Evolutionary conservation across 2,329 filamentous ascomycete genomes (phyloP).

Genomic region (Penicillium olsonii): DNA sequence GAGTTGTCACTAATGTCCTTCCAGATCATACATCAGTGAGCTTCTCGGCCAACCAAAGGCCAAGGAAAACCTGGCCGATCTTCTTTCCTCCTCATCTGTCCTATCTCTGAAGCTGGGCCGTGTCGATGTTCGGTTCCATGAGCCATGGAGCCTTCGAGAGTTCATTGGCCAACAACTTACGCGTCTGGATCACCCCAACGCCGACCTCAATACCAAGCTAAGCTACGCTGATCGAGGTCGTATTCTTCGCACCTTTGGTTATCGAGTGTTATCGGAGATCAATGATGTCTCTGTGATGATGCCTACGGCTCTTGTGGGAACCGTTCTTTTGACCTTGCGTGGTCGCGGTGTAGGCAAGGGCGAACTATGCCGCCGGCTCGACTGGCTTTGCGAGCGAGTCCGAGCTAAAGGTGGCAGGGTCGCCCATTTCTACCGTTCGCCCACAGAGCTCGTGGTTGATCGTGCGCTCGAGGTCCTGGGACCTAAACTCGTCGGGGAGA

Average conservation of each 20-base stretch:
- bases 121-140: slow-evolving; percentile 93
- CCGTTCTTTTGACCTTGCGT: slow-evolving; percentile 82
- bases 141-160: slow-evolving; percentile 85
- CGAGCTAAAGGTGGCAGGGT: slow-evolving; percentile 85
- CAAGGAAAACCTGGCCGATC: slow-evolving; percentile 88
- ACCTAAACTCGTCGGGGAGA: slow-evolving; percentile 78
- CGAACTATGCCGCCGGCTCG: slow-evolving; percentile 81
- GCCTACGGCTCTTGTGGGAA: slow-evolving; percentile 95
- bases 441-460: slow-evolving; percentile 80
- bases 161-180: slow-evolving; percentile 78
- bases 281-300: slow-evolving; percentile 96
- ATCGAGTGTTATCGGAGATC: slow-evolving; percentile 89
- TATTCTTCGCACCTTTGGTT: slow-evolving; percentile 82
- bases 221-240: slow-evolving; percentile 64
- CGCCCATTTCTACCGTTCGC: slow-evolving; percentile 83
- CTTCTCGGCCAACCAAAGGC: slow-evolving; percentile 91
- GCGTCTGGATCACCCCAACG: slow-evolving; percentile 48
- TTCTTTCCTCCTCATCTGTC: slow-evolving; percentile 85
- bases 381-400: slow-evolving; percentile 85
- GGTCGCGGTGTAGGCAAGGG: slow-evolving; percentile 87
- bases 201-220: slow-evolving; percentile 40
- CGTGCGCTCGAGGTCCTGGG: slow-evolving; percentile 90
- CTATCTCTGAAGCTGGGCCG: slow-evolving; percentile 84
- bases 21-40: slow-evolving; percentile 83
- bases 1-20: slow-evolving; percentile 13